A percentile compares a stretch with the other conserved stretches of the same genome.
phyloP scores from a whole-genome alignment of 192 early-diverging fungal species.

The Umbelopsis sp. region DNA sequence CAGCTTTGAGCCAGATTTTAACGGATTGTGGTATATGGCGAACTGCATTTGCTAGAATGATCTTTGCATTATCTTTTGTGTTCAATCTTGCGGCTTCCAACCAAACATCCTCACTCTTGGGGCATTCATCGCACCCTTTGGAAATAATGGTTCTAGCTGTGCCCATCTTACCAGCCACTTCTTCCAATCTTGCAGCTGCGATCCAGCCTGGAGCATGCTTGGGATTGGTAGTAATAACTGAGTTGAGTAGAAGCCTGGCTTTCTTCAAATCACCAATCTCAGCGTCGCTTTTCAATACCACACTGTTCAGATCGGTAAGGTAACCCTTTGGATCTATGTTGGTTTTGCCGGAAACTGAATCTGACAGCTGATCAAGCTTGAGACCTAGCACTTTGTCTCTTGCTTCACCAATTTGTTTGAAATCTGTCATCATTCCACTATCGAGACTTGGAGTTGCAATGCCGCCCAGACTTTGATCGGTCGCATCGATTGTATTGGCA shows the following conservation, averaged over 20 bases:
- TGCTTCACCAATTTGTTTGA: constrained; percentile 91
- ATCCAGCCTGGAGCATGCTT: constrained; percentile 99
- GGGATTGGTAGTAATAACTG: constrained; percentile 92
- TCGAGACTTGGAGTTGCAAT: constrained; percentile 60
- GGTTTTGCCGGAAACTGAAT: constrained; percentile 84
- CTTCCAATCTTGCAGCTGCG: constrained; percentile 95
- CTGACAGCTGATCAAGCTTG: constrained; percentile 90
- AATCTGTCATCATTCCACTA: constrained; percentile 78
- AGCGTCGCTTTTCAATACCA: constrained; percentile 77
- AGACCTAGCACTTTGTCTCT: constrained; percentile 89
- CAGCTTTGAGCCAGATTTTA: constrained; percentile 90
- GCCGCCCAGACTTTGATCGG: constrained; percentile 61
- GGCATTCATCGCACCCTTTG: constrained; percentile 94
- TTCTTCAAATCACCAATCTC: constrained; percentile 91
- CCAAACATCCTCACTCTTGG: constrained; percentile 96
- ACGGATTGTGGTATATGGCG: constrained; percentile 90
- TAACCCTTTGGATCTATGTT: constrained; percentile 97
- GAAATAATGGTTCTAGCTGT: constrained; percentile 86
- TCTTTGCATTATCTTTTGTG: constrained; percentile 80
- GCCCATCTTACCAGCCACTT: constrained; percentile 81
- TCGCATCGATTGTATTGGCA: constrained; percentile 65
- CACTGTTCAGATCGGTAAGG: constrained; percentile 87
- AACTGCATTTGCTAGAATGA: constrained; percentile 89
- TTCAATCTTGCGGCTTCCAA: constrained; percentile 93
- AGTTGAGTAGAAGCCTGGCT: constrained; percentile 84